Base-by-base conservation (phyloP, 345 rosid species). In the Brassica nigra region DNA sequence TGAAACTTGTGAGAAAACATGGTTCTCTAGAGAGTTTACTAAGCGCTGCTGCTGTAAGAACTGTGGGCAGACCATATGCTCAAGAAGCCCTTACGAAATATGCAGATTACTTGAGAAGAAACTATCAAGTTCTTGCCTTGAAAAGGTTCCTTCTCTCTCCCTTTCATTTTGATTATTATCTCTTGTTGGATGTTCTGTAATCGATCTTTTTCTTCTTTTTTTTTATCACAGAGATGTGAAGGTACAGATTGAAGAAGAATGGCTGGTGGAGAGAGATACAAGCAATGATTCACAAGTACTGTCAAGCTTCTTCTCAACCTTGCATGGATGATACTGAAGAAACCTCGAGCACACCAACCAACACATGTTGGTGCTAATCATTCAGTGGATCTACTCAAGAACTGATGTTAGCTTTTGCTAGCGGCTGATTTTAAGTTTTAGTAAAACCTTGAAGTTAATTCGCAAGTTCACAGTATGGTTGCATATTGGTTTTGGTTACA, bases 71-170 rank as follows among this genome's bases (percentile, higher is more conserved):
- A 82, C 87, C 80, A 44, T 89, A 91, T 78, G 92, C 90, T 8
- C 97, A 95, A 85, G 97, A 92, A 77, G 97, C 99, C 37, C 91
- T 95, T 62, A 91, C 89, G 3, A 87, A 89, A 79, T 71, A 95
- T 78, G 92, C 95, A 42, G 89, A 92, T 82, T 89, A 86, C 88
- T 80, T 95, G 85, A 84, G 94, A 76, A 89, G 93, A 85, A 95
- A 92, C 74, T 91, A 92, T 84, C 87, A 91, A 84, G 91, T 92
- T 85, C 94, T 92, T 68, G 86, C 97, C 37, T 83, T 92, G 80
- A 87, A 84, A 78, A 92, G 97, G 97, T 92, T 75, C 16, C 10
- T 12, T 34, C 73, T 76, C 28, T 36, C 67, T 59, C 63, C 54
- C 30, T 64, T 65, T n/a, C n/a, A 20, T 64, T 42, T 58, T 31